Evolutionary conservation across 345 rosid species (phyloP), one percentile per base, ranked within the genome.

Genomic region (Hibiscus syriacus): DNA sequence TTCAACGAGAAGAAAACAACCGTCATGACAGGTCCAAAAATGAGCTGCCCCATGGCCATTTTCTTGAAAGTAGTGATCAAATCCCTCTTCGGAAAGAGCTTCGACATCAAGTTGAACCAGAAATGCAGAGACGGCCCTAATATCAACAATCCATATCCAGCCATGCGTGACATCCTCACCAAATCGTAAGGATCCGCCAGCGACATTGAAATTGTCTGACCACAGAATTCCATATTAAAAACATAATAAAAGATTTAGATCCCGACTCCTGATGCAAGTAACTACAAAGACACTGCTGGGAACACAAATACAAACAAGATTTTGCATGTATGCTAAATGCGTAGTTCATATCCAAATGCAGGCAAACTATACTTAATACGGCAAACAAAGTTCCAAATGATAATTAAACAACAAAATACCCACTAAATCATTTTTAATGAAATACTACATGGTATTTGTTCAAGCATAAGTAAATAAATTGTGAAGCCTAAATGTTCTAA

Each of bases 81-180:
- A 80, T 95, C 98, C 68, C 78, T 80, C 77, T 88, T 87, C 0
- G 99, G 98, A 65, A 92, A 84, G 56, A 71, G 70, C 54, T 74
- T 85, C 19, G 97, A 90, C 82, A 95, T 70, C 57, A 88, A 76
- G 69, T 84, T 90, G 83, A 92, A 91, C 98, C 96, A 90, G 67
- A 80, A 82, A 70, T 92, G 96, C 73, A 95, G 81, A 0, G 93
- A 73, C 25, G 98, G 98, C 75, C 99, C 98, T 17, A 92, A 69
- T 25, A 95, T 48, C 64, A 86, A 8, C 77, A 87, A 20, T 50
- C 96, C 99, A 74, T 90, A 92, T 55, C 88, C 96, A 43, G 85
- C 96, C 99, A 90, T 88, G 32, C 99, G 85, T 11, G 68, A 76
- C 55, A 92, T 88, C 83, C 99, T 86, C 78, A 71, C 75, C 50